Conservation (phyloP, 108 stramenopile species). For the Cyclotella cryptica region DNA sequence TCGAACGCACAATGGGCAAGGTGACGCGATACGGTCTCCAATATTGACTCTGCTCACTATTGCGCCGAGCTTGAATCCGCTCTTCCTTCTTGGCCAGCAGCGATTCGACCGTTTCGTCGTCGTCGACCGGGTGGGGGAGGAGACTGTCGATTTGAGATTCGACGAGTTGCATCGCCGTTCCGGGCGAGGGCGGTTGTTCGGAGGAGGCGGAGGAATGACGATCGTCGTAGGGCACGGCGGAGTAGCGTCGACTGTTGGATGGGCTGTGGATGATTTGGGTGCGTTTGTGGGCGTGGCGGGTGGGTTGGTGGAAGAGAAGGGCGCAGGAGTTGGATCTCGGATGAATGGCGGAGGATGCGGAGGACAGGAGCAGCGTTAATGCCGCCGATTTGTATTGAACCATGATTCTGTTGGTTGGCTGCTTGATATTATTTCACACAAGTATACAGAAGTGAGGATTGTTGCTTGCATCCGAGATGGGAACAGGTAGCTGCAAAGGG, state of each 20-base stretch:
- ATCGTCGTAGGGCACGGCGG: conserved; percentile 53
- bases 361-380: conserved; percentile 20
- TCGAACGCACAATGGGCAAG: conserved; percentile 41
- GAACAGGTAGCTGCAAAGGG: neutral
- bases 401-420: neutral
- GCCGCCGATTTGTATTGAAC: conserved; percentile 24
- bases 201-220: conserved; percentile 15
- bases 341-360: neutral
- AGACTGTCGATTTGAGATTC: neutral
- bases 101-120: conserved; percentile 55
- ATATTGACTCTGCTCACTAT: conserved; percentile 19
- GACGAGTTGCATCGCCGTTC: neutral
- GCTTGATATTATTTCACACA: neutral
- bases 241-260: conserved; percentile 43
- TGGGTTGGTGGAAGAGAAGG: conserved; percentile 5
- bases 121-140: conserved; percentile 21
- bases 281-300: neutral
- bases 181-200: neutral
- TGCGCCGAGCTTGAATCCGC: conserved; percentile 33
- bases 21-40: conserved; percentile 54
- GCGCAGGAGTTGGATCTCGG: neutral
- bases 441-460: neutral
- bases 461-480: neutral
- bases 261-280: neutral
- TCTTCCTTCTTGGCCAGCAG: conserved; percentile 56